A percentile compares a stretch with the other conserved stretches of the same genome.
These are phyloP conservation scores for Trametes villosa DNA, from an alignment of 768 basidiomycete genomes.

Conservation along the genomic window DNA sequence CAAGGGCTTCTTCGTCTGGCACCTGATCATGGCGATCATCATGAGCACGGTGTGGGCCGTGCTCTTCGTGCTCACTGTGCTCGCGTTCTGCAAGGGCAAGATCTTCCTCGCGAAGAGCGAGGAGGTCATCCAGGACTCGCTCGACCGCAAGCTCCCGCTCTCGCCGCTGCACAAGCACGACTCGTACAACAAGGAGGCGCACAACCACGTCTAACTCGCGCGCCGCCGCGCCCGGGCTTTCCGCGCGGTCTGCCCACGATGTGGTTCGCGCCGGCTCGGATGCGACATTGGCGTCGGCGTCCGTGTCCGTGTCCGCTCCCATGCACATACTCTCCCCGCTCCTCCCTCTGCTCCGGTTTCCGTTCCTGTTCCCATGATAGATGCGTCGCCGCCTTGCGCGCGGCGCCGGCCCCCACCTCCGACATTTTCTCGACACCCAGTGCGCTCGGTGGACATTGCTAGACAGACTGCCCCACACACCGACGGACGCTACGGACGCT, in stretches of 20 bases:
- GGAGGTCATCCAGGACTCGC: conserved; percentile 46
- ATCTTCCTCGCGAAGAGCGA: conserved; percentile 48
- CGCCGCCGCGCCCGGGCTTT: neutral
- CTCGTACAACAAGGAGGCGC: conserved; percentile 21
- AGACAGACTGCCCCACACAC: neutral
- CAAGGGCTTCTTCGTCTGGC: conserved; percentile 43
- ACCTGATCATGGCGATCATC: conserved; percentile 44
- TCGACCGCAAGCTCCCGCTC: conserved; percentile 13
- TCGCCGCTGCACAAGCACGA: neutral
- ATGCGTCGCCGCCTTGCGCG: too few species aligned
- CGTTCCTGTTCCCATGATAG: too few species aligned
- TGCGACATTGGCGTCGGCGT: too few species aligned
- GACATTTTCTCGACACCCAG: neutral
- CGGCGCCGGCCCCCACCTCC: too few species aligned
- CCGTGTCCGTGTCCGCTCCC: too few species aligned
- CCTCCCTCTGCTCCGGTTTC: too few species aligned
- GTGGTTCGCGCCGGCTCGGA: too few species aligned
- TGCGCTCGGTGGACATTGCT: too few species aligned
- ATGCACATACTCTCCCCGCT: too few species aligned
- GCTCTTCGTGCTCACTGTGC: conserved; percentile 44
- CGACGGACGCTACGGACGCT: conserved; percentile 14
- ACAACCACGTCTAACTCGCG: conserved; percentile 15
- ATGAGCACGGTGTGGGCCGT: conserved; percentile 47
- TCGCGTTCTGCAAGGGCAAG: conserved; percentile 47
- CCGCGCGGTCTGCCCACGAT: neutral